phyloP scores from a whole-genome alignment of 169 alveolate genomes.

The Plasmodium gaboni region DNA sequence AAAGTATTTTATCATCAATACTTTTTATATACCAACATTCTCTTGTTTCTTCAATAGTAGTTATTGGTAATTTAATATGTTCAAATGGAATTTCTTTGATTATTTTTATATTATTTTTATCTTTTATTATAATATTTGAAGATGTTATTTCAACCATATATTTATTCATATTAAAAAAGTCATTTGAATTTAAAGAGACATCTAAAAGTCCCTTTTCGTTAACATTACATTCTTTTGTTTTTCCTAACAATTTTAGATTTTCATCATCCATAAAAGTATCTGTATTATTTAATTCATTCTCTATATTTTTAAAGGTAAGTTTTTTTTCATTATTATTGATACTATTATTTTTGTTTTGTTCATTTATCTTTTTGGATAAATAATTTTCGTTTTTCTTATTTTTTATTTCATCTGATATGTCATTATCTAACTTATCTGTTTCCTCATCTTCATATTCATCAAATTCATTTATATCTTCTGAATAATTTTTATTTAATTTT shows the following conservation, averaged over 20 bases:
- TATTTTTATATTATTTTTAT: conserved; percentile 26
- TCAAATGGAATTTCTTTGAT: conserved; percentile 38
- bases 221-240: conserved; percentile 51
- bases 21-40: conserved; percentile 66
- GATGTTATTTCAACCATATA: conserved; percentile 51
- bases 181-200: conserved; percentile 51
- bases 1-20: conserved; percentile 35
- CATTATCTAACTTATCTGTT: neutral
- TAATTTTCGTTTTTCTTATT: neutral
- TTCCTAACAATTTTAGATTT: conserved; percentile 18
- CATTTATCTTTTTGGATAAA: neutral
- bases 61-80: conserved; percentile 55
- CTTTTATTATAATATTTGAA: conserved; percentile 48
- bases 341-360: conserved; percentile 1
- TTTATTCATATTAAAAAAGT: conserved; percentile 53
- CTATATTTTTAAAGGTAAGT: conserved; percentile 54
- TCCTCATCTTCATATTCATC: conserved; percentile 62
- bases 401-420: neutral
- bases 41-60: conserved; percentile 72
- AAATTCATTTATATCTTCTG: conserved; percentile 68
- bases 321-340: conserved; percentile 9
- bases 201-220: conserved; percentile 46
- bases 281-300: conserved; percentile 42
- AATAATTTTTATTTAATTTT: conserved; percentile 26
- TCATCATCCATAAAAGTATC: conserved; percentile 12